Evolutionary conservation across 495 filamentous ascomycete genomes (phyloP).

Genomic region (Aspergillus coremiiformis): DNA sequence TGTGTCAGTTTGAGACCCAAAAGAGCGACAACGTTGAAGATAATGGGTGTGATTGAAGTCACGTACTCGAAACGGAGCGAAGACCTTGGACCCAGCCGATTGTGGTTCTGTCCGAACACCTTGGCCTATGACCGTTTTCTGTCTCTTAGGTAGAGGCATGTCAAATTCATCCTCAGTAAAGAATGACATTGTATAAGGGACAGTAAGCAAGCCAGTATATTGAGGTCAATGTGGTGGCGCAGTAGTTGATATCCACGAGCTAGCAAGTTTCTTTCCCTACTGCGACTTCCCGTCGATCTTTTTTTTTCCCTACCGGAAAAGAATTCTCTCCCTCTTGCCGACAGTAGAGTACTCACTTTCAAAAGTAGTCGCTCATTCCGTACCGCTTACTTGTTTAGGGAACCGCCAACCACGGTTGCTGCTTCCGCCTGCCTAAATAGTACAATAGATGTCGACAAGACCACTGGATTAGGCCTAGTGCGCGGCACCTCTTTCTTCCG

Average conservation of each 20-base stretch:
- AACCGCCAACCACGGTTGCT: no score
- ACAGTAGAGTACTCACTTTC: no score
- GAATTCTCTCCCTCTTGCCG: no score
- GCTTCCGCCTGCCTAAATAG: no score
- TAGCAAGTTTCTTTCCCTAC: not conserved
- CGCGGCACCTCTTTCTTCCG: no score
- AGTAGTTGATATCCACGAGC: not conserved
- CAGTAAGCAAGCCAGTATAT: not conserved
- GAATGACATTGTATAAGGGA: slow-evolving; percentile 32
- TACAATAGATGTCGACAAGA: no score
- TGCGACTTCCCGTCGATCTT: no score
- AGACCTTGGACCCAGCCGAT: slow-evolving; percentile 59
- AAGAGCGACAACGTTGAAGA: not conserved
- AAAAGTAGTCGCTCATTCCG: no score
- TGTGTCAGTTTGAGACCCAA: not conserved
- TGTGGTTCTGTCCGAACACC: slow-evolving; percentile 23
- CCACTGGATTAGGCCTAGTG: no score
- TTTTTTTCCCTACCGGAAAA: no score
- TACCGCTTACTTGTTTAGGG: no score
- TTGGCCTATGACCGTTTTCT: slow-evolving; percentile 41
- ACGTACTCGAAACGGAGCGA: slow-evolving; percentile 84
- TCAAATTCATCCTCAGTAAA: slow-evolving; percentile 41
- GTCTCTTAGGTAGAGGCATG: slow-evolving; percentile 56
- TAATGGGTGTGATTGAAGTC: not conserved
- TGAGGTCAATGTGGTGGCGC: not conserved